Base-by-base conservation (phyloP, 2,329 filamentous ascomycete genomes). In the Phialophora tarda region DNA sequence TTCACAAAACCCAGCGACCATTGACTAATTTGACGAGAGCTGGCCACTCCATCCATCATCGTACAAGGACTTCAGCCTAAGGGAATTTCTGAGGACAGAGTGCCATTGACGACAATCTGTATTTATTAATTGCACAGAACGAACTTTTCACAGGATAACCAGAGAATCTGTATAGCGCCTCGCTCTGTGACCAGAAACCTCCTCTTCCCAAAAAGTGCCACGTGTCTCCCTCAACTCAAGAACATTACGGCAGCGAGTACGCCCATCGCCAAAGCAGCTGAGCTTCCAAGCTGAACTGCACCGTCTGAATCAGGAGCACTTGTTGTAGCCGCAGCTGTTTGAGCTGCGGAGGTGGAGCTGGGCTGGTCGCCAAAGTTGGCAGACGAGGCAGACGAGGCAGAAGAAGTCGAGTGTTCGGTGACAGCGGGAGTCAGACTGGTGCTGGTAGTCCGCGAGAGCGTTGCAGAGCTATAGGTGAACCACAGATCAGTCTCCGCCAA, bases 171-270 rank as follows among this genome's bases (percentile, higher is more conserved):
- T 24, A 28, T 55, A 21, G 3, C 24, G 24, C 28, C 24, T 21
- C 24, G 17, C 24, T 55, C 28, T 3, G 26, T 32, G 14, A 21
- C 28, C 28, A 55, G 26, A 17, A 30, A 10, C 28, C 53, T 55
- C 53, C 28, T 34, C 32, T 11, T n/a, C 38, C 17, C 32, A 34
- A 44, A 8, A 8, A n/a, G 6, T n/a, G 38, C 38, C 38, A 6
- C 17, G n/a, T 44, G 2, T n/a, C 38, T 44, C 7, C 38, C 26
- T 59, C 55, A 68, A 69, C 75, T 72, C 6, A 78, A 66, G 63
- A 76, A 76, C 53, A 74, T 71, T 50, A 79, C 69, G 6, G 77
- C 72, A 28, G 73, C 77, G n/a, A 76, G 68, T 1, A 74, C 74
- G n/a, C 75, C 74, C 51, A 78, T 63, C 10, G 75, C 66, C 17